Base-by-base conservation (phyloP, 768 basidiomycete species). In the Naganishia randhawae region DNA sequence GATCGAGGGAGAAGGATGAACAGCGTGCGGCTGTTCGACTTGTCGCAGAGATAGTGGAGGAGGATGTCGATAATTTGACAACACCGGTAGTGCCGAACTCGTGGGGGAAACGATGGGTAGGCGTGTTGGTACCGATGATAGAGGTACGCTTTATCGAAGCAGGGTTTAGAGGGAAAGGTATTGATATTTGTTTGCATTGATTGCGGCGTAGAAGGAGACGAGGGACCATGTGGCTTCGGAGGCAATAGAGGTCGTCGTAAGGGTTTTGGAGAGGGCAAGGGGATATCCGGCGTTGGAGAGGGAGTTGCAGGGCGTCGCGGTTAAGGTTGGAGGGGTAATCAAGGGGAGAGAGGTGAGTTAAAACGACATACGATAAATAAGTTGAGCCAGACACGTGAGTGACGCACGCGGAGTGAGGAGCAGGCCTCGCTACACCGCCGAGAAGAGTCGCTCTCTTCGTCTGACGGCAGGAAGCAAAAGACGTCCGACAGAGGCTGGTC, bases 71-170 rank as follows among this genome's bases (percentile, higher is more conserved):
- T 1, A 48, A 19, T 29, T n/a, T n/a, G n/a, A n/a, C n/a, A n/a
- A n/a, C n/a, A n/a, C n/a, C n/a, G n/a, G 66, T 67, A 17, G n/a
- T 67, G 3, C 31, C 48, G 9, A 45, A 42, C 14, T 41, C 42
- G 14, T 67, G 66, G 66, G 66, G 66, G 25, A 67, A 67, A 42
- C 45, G 19, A 14, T 67, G 66, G 66, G 41, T 67, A 8, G 16
- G 32, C 1, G 55, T 31, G n/a, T 48, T 67, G 54, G n/a, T 67
- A 25, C 37, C 48, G 41, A n/a, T 45, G 3, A 27, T 67, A 22
- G 42, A 37, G 37, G 66, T 67, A 2, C 27, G 66, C 61, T 33
- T 27, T 31, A 22, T 33, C 31, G 35, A 25, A 19, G 13, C 1
- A 32, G 4, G 32, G n/a, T n/a, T n/a, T n/a, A n/a, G n/a, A n/a